phyloP scores from a whole-genome alignment of 1,284 basidiomycete genomes.

The Cryptococcus wingfieldii region DNA sequence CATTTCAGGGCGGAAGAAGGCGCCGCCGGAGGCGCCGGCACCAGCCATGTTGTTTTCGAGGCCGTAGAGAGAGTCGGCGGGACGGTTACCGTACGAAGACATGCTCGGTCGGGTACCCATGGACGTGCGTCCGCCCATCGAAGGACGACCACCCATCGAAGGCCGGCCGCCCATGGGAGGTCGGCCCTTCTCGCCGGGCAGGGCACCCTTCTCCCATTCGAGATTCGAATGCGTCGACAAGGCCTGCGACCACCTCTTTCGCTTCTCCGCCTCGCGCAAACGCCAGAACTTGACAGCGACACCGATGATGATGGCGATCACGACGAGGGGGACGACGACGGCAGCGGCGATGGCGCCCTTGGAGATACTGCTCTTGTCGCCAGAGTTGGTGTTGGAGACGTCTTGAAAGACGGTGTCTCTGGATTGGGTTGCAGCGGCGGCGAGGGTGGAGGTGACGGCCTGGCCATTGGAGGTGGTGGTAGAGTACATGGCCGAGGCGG shows the following conservation, averaged over 20 bases:
- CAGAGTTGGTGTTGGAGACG: slow-evolving; percentile 33
- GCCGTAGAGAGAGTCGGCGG: slow-evolving; percentile 40
- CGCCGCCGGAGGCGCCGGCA: slow-evolving; percentile 57
- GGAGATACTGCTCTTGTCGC: slow-evolving; percentile 50
- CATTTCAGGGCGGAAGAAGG: slow-evolving; percentile 20
- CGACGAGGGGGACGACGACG: slow-evolving; percentile 63
- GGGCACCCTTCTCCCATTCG: slow-evolving; percentile 47
- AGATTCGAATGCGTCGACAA: slow-evolving; percentile 40
- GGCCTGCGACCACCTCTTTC: slow-evolving; percentile 60
- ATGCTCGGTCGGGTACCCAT: slow-evolving; percentile 19
- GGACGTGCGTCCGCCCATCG: slow-evolving; percentile 15
- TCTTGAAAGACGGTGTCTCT: slow-evolving; percentile 47
- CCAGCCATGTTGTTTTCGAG: slow-evolving; percentile 57
- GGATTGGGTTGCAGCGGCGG: slow-evolving; percentile 50
- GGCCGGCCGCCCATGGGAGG: slow-evolving; percentile 68
- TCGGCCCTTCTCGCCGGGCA: slow-evolving; percentile 49
- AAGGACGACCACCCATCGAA: slow-evolving; percentile 74
- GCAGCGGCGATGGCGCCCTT: slow-evolving; percentile 72
- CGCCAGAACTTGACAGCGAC: slow-evolving; percentile 58
- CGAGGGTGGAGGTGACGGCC: slow-evolving; percentile 32
- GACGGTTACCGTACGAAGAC: slow-evolving; percentile 24
- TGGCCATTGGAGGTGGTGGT: slow-evolving; percentile 32
- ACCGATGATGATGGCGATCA: slow-evolving; percentile 54
- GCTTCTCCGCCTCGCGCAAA: slow-evolving; percentile 57
- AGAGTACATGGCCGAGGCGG: slow-evolving; percentile 38